Percentiles rank a stretch among this genome's conserved stretches.
Evolutionary conservation across 2,329 filamentous ascomycete species (phyloP).

Genomic region (Proliferodiscus dingleyae): DNA sequence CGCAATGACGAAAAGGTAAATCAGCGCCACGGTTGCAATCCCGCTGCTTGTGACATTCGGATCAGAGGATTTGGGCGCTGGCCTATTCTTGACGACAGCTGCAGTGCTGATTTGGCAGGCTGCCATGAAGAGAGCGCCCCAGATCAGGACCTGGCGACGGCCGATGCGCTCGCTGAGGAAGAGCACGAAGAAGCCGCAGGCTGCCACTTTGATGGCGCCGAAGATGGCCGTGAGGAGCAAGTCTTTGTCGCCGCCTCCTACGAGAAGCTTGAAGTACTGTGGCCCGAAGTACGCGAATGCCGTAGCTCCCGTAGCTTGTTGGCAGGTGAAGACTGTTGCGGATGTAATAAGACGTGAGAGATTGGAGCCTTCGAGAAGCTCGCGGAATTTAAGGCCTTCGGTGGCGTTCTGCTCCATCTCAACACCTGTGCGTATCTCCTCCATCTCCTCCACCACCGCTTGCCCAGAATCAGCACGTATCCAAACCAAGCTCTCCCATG

Average conservation of each 20-base stretch:
- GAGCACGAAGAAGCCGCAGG: constrained; percentile 47
- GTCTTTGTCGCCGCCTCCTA: constrained; percentile 42
- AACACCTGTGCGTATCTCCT: constrained; percentile 41
- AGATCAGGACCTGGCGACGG: constrained; percentile 37
- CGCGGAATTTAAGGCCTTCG: constrained; percentile 33
- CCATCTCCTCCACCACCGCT: constrained; percentile 36
- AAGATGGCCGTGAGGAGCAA: constrained; percentile 50
- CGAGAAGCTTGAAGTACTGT: constrained; percentile 44
- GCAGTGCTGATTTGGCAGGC: constrained; percentile 42
- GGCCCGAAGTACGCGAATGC: constrained; percentile 48
- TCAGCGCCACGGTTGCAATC: constrained; percentile 47
- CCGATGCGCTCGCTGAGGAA: constrained; percentile 46
- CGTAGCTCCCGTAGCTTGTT: constrained; percentile 47
- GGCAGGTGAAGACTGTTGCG: constrained; percentile 11
- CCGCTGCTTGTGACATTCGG: constrained; percentile 36
- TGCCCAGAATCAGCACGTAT: constrained; percentile 42
- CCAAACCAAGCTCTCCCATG: constrained; percentile 44
- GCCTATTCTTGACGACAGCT: constrained; percentile 39
- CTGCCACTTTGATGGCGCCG: constrained; percentile 46
- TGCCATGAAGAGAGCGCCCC: constrained; percentile 41
- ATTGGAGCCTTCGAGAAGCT: constrained; percentile 11
- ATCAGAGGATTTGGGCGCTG: constrained; percentile 18
- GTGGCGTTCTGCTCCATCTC: constrained; percentile 42
- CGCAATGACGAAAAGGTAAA: constrained; percentile 50
- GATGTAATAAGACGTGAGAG: constrained; percentile 23